Evolutionary conservation across 306 rosid genomes (phyloP), one percentile per base, ranked within the genome.

Genomic region (Lathyrus sativus): DNA sequence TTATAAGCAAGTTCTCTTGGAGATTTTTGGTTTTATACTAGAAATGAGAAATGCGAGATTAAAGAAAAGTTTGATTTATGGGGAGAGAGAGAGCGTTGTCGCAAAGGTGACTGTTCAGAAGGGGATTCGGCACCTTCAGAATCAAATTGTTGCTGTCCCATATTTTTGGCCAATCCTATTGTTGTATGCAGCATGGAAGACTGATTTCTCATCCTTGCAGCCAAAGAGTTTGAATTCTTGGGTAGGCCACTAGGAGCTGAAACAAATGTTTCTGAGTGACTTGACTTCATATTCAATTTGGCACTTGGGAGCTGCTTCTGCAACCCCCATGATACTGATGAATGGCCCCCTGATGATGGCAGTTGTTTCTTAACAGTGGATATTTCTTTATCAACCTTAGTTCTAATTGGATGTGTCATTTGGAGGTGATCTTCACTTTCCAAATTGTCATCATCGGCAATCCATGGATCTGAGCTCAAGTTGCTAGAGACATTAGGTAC

Each of bases 291-390:
- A 65, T 83, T 73, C 79, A 66, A 70, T 67, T 78, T 84, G 74
- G 82, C 89, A 76, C 76, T 50, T 31, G 85, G 56, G 26, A 64
- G 79, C 19, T 82, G 75, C 50, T 87, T 89, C 82, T 78, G 93
- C 59, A 82, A 69, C 49, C 82, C 78, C 97, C 95, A 90, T 46
- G 89, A 83, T 62, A 83, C 78, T 55, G 86, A 79, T 57, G 77
- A 37, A 58, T 69, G 84, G 42, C 62, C 80, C 41, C 80, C 85
- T 55, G 76, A 74, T 69, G 85, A 87, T 75, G 85, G 81, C 19
- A 73, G 46, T 60, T 85, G 96, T 74, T 85, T 87, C 62, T 65
- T 88, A 19, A 77, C 91, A 64, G 65, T 65, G 59, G 84, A 68
- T 9, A 78, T 71, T 71, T 84, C 90, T 55, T 77, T 68, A 75